Evolutionary conservation across 2,329 filamentous ascomycete species (phyloP), one percentile per base, ranked within the genome.

Genomic region (Bipolaris cookei): DNA sequence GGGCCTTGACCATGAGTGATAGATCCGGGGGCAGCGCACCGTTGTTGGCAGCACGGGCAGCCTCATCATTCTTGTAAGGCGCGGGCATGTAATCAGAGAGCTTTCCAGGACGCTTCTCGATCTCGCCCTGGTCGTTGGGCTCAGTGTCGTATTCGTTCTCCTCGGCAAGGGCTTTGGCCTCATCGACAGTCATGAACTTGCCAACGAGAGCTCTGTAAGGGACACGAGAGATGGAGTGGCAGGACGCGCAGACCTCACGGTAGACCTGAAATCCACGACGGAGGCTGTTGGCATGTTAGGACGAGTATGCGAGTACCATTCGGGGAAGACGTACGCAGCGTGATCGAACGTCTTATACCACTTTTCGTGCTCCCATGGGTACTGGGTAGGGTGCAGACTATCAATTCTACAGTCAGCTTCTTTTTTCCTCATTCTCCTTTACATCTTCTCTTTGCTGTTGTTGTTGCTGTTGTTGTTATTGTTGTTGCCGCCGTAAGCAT

Each of bases 231-330:
- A 99, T 89, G 63, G 95, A 99, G 86, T 99, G 95, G 87, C 95
- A 99, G 72, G 92, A 92, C 62, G 93, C 88, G 86, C 95, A 99
- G 75, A 99, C 95, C 83, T 99, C 95, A 71, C 90, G 92, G 86
- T 99, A 99, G 77, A 99, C 95, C 83, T 97, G 93, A 88, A 98
- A 99, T 82, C 95, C 95, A 84, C 95, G 93, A 80, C 95, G 95
- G 68, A 99, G 92, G 73, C 93, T 97, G 42, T 50, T 32, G 35
- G 13, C 39, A 18, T 18, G 35, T 59, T 52, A 63, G 58, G 38
- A 32, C 10, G 16, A 21, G 43, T 16, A 30, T 32, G 34, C 30
- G 43, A 25, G 50, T 35, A 34, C 32, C 25, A 7, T 25, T 44
- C 21, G 45, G 43, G 52, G 58, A 63, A 39, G 30, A 83, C 92